Conservation (phyloP, 306 rosid genomes). For the Fragaria iinumae region DNA sequence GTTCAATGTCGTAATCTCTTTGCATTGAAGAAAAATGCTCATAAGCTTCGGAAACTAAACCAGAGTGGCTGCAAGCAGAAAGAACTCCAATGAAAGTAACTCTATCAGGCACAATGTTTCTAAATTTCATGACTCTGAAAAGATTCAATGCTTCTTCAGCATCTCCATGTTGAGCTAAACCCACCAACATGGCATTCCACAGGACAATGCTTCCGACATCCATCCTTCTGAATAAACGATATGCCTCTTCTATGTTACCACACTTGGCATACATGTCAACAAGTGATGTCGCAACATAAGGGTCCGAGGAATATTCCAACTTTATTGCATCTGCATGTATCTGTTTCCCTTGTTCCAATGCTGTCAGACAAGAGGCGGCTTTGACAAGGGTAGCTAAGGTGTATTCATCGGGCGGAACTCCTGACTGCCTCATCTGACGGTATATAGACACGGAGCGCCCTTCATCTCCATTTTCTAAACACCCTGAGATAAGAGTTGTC, state of each 20-base stretch:
- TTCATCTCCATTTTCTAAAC: constrained; percentile 73
- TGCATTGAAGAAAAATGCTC: constrained; percentile 59
- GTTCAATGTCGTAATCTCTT: constrained; percentile 47
- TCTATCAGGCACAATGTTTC: constrained; percentile 52
- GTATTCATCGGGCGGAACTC: constrained; percentile 73
- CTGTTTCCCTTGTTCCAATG: constrained; percentile 78
- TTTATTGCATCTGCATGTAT: constrained; percentile 76
- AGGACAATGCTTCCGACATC: constrained; percentile 42
- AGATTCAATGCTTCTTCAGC: constrained; percentile 65
- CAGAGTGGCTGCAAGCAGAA: constrained; percentile 80
- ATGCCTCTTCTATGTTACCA: constrained; percentile 70
- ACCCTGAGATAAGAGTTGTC: constrained; percentile 85
- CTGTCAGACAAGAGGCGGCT: constrained; percentile 65
- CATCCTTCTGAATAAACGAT: constrained; percentile 49
- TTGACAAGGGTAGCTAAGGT: constrained; percentile 78
- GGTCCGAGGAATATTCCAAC: constrained; percentile 55
- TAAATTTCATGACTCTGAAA: constrained; percentile 53
- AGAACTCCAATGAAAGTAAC: constrained; percentile 76
- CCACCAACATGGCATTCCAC: constrained; percentile 86
- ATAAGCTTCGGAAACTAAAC: constrained; percentile 63
- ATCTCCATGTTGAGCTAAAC: constrained; percentile 81
- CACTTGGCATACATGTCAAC: constrained; percentile 92
- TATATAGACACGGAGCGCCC: constrained; percentile 56
- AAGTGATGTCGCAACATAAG: constrained; percentile 74
- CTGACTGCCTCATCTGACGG: constrained; percentile 65